These are phyloP conservation scores for Neocucurbitaria cava DNA, from an alignment of 2,329 filamentous ascomycete species.

Conservation along the genomic window DNA sequence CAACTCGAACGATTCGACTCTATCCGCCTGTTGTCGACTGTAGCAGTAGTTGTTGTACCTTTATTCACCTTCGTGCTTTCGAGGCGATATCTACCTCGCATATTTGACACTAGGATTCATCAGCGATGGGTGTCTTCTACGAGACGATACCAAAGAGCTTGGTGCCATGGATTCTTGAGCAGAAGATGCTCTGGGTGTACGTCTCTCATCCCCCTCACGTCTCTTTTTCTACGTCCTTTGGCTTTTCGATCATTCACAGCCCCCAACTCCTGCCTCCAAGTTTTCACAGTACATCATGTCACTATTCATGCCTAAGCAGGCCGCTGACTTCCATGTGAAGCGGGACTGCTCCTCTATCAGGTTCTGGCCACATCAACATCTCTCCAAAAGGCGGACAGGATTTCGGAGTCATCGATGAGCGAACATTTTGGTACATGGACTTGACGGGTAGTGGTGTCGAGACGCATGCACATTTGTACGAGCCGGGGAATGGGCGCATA, in stretches of 20 bases:
- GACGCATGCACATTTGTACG: conserved; percentile 53
- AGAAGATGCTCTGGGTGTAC: conserved; percentile 53
- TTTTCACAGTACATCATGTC: neutral
- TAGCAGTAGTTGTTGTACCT: no score
- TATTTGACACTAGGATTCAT: no score
- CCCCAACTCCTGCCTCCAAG: no score
- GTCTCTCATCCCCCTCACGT: neutral
- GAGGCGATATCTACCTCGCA: no score
- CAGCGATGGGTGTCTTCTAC: conserved; percentile 53
- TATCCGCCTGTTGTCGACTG: neutral
- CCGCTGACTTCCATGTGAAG: neutral
- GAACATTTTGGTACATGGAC: conserved; percentile 55
- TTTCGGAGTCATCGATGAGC: conserved; percentile 44
- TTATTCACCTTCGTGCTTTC: no score
- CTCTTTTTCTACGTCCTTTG: no score
- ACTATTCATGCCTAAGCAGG: neutral
- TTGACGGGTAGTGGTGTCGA: conserved; percentile 53
- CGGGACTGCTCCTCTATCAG: conserved; percentile 51
- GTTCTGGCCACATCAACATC: conserved; percentile 54
- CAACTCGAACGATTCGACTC: neutral
- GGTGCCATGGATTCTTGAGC: conserved; percentile 52
- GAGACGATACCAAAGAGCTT: conserved; percentile 51
- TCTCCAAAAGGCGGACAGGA: conserved; percentile 53
- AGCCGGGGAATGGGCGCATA: conserved; percentile 52
- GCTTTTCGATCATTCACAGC: no score